Evolutionary conservation across 1,284 basidiomycete species (phyloP), one percentile per base, ranked within the genome.

Genomic region (Rhizopogon parksii): DNA sequence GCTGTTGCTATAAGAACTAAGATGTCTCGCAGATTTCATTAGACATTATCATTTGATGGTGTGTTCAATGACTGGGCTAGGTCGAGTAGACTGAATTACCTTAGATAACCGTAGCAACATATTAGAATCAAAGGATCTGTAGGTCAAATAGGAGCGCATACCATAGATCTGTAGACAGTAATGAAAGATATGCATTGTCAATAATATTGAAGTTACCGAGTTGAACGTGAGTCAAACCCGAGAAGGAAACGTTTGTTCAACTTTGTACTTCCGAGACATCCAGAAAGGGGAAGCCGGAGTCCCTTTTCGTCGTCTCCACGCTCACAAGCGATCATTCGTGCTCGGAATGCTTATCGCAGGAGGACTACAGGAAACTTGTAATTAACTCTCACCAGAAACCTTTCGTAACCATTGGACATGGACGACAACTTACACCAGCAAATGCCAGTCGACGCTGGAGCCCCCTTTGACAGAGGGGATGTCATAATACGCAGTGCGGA

Each of bases 401-500:
- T 32, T 12, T 7, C 17, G 19, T 30, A 45, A 45, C 27, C 5
- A 24, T 24, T 24, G 42, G 30, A 45, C 17, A 30, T 34, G 17
- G 42, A 45, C 14, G 42, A 45, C 17, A 12, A 45, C 27, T 30
- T 30, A 21, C 17, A 14, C 14, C 40, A 4, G 40, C 27, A 46
- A 15, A 52, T 24, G n/a, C 61, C 57, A 7, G 53, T 61, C 27
- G 60, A 69, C 25, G 68, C 65, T 11, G 47, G 40, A 14, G 50
- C 65, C 15, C 65, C 68, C 12, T 68, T 68, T 55, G 56, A 70
- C 51, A 60, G 62, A 51, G 64, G 70, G 24, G 74, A 76, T 51
- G 54, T 75, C 37, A 65, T 72, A 19, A 60, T 77, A 24, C 65
- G 65, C 21, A 68, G 73, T 3, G 66, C 63, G 12, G 70, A 73